A percentile compares a stretch with the other conserved stretches of the same genome.
Evolutionary conservation across 352 stramenopile genomes (phyloP).

Genomic region (Pythium oligandrum): DNA sequence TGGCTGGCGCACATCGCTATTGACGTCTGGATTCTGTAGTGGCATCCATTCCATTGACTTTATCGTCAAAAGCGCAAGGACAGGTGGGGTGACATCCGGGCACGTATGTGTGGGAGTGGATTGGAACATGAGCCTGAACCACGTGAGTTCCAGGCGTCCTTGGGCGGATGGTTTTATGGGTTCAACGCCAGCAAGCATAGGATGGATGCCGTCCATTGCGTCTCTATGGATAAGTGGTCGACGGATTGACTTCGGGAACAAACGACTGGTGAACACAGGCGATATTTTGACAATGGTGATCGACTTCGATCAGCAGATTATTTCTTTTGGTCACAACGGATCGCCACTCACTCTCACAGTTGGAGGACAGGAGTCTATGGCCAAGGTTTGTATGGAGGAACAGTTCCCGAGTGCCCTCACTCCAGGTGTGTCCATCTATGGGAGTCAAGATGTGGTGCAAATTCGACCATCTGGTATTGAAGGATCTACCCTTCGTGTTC

Average conservation of each 20-base stretch:
- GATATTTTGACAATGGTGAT: slow-evolving; percentile 73
- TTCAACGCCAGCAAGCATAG: slow-evolving; percentile 35
- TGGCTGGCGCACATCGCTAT: slow-evolving; percentile 60
- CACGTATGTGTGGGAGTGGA: slow-evolving; percentile 78
- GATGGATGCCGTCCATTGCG: slow-evolving; percentile 83
- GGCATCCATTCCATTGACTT: slow-evolving; percentile 79
- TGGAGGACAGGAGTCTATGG: no score
- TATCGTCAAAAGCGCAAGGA: slow-evolving; percentile 62
- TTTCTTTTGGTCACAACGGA: slow-evolving; percentile 77
- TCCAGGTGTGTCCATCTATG: slow-evolving; percentile 65
- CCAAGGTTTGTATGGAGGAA: background rate
- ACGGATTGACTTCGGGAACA: slow-evolving; percentile 44
- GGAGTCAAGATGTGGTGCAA: slow-evolving; percentile 66
- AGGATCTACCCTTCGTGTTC: slow-evolving; percentile 71
- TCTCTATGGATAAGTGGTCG: slow-evolving; percentile 65
- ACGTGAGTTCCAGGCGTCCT: background rate
- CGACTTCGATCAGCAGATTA: slow-evolving; percentile 68
- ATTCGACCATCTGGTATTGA: slow-evolving; percentile 64
- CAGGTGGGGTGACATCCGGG: slow-evolving; percentile 53
- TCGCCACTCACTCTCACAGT: no score
- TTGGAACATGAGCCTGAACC: slow-evolving; percentile 21
- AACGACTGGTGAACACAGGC: slow-evolving; percentile 36
- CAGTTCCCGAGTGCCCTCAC: slow-evolving; percentile 33
- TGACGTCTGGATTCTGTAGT: slow-evolving; percentile 55
- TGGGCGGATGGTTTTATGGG: slow-evolving; percentile 6